Evolutionary conservation across 2,329 filamentous ascomycete genomes (phyloP), one percentile per base, ranked within the genome.

Genomic region (Exophiala lecanii-corni): DNA sequence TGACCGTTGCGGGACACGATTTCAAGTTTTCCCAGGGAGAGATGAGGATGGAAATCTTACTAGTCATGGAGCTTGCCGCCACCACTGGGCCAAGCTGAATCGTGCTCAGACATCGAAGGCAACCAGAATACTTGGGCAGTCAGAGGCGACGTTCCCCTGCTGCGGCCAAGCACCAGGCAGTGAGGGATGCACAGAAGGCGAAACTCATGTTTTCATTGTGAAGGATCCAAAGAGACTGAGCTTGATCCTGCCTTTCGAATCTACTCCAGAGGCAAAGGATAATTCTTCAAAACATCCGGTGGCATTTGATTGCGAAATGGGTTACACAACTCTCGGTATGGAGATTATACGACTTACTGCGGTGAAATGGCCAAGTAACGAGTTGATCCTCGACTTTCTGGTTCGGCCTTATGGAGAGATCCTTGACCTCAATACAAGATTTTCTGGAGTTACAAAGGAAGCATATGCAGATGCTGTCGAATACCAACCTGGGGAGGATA

Each of bases 261-360:
- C 78, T 49, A 97, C 92, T 0, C 89, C 89, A 0, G 13, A 20
- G 4, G 65, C 72, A 9, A 89, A 88, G 17, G 26, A 35, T 9
- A 41, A 47, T 6, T 42, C 41, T 35, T 12, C 33, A 1, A 37
- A 33, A 35, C 35, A 17, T 18, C 50, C 54, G 4, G 80, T 97
- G 9, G 84, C 81, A 51, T 91, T 98, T 57, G 92, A 98, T 62
- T 97, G 92, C 58, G 92, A 98, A 61, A 98, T 98, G 92, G 87
- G 86, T 3, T 97, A 94, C 60, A 98, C 94, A 0, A 86, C 86
- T 1, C 66, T 84, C 37, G 92, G 94, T 0, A 70, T 97, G 52
- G 92, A 98, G 62, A 75, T 98, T 13, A 82, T 97, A 43, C 86
- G 92, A 6, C 66, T 98, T 2, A 97, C 92, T 0, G 89, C 86